A percentile compares a stretch with the other conserved stretches of the same genome.
These are phyloP conservation scores for Rostrohypoxylon terebratum DNA, from an alignment of 495 filamentous ascomycete species.

Conservation along the genomic window DNA sequence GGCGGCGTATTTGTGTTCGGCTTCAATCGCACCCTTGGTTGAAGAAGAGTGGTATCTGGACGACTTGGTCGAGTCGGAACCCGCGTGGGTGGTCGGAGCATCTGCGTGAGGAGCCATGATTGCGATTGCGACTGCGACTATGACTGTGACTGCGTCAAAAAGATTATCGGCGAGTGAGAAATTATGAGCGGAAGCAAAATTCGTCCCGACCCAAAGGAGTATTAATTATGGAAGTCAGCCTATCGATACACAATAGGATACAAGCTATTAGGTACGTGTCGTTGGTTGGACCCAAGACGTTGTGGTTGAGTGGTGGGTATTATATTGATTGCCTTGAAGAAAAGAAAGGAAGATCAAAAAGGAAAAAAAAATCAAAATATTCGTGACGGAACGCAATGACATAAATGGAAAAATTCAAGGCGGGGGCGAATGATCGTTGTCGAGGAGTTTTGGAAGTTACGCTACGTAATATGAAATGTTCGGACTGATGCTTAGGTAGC, in stretches of 20 bases:
- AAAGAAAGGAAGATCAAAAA: slow-evolving; percentile 25
- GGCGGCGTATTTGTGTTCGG: slow-evolving; percentile 86
- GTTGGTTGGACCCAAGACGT: background rate
- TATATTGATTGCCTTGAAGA: slow-evolving; percentile 11
- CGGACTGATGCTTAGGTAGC: slow-evolving; percentile 47
- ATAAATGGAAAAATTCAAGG: slow-evolving; percentile 45
- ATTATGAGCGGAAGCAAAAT: slow-evolving; percentile 2
- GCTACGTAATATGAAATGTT: slow-evolving; percentile 51
- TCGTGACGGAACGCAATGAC: slow-evolving; percentile 34
- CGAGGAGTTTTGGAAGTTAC: slow-evolving; percentile 24
- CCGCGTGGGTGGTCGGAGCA: slow-evolving; percentile 48
- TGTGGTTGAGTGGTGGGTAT: background rate
- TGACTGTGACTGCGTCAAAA: slow-evolving; percentile 24
- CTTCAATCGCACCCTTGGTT: slow-evolving; percentile 79
- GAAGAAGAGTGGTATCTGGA: slow-evolving; percentile 81
- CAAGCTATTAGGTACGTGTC: background rate
- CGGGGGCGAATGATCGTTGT: slow-evolving; percentile 43
- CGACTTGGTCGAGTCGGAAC: slow-evolving; percentile 50
- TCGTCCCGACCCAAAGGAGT: slow-evolving; percentile 7
- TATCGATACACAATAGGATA: slow-evolving; percentile 35
- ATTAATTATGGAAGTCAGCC: slow-evolving; percentile 14
- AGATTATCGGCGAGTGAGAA: background rate
- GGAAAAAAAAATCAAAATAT: slow-evolving; percentile 24
- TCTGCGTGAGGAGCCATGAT: slow-evolving; percentile 71
- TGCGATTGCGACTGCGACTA: slow-evolving; percentile 24